These are phyloP conservation scores for Porcisia deanei DNA, from an alignment of 208 protist genomes.

Conservation along the genomic window DNA sequence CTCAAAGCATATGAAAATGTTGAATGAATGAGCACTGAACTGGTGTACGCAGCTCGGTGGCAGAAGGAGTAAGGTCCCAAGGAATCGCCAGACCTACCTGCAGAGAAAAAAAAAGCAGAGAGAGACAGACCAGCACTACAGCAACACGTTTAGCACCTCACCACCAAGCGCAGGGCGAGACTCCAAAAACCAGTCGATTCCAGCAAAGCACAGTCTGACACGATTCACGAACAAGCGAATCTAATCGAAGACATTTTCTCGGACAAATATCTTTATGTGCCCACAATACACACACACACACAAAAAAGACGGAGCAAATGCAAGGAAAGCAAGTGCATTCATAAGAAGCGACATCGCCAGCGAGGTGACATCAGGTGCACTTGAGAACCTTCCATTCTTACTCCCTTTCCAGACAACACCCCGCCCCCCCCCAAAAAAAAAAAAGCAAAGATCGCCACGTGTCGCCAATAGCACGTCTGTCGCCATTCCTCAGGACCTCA, in stretches of 20 bases:
- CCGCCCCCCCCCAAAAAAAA: no score
- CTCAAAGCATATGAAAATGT: background rate
- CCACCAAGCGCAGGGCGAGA: background rate
- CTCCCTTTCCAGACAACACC: no score
- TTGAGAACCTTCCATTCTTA: background rate
- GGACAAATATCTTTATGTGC: background rate
- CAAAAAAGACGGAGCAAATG: background rate
- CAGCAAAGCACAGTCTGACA: background rate
- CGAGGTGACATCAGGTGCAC: background rate
- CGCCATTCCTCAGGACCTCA: background rate
- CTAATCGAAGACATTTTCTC: background rate
- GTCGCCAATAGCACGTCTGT: background rate
- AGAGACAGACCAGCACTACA: background rate
- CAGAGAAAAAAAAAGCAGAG: background rate
- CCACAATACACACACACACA: background rate
- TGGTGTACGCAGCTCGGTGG: background rate
- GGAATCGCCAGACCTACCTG: no score
- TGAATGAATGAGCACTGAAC: background rate
- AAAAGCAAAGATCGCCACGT: background rate
- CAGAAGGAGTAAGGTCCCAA: background rate
- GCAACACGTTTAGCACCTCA: background rate
- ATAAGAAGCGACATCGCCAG: background rate
- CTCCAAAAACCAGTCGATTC: background rate
- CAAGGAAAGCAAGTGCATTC: background rate
- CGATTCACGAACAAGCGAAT: background rate